Base-by-base conservation (phyloP, 352 stramenopile genomes). In the Phytophthora tubulina region DNA sequence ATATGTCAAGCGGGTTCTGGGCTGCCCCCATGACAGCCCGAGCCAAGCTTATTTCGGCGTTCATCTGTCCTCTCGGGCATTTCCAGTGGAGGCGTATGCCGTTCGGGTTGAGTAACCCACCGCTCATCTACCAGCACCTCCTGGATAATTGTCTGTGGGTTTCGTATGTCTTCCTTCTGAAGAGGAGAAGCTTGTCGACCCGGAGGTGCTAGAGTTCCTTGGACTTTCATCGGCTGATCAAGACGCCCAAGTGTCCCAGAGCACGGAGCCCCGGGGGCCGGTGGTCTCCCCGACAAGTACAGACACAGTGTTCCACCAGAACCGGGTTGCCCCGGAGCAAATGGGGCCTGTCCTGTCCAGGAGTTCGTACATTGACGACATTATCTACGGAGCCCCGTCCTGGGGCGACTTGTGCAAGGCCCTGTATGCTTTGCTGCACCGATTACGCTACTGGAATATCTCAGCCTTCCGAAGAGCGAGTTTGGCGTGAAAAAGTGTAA, bases 41-140 rank as follows among this genome's bases (percentile, higher is more conserved):
- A 21, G 17, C 17, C 17, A 21, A 76, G 63, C 30, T 55, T 2
- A 70, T 80, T 10, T 67, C 49, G 0, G 67, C 67, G 0, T 75
- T 75, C 51, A 67, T 79, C 8, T 79, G 62, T 30, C 72, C 61
- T 0, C 44, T 75, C 0, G 61, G 67, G 6, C 62, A 75, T n/a
- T 79, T 70, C 15, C 62, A 76, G 32, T 79, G 61, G 65, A 14
- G 30, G 0, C 41, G 65, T 63, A 1, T 21, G 17, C 17, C 17
- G 17, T 21, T 21, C 17, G 17, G 17, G 17, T 21, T 1, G 17
- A 21, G 1, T 0, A 21, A 21, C 17, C 17, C 17, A 21, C 17
- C 17, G 17, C 17, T 21, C 17, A 21, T 21, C 17, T 76, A 72
- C 35, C 56, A 72, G 17, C 13, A 49, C 10, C 5, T 61, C 0